Percentiles rank a stretch among this genome's conserved stretches.
Conservation (phyloP, 768 basidiomycete genomes). For the Psilocybe azurescens region DNA sequence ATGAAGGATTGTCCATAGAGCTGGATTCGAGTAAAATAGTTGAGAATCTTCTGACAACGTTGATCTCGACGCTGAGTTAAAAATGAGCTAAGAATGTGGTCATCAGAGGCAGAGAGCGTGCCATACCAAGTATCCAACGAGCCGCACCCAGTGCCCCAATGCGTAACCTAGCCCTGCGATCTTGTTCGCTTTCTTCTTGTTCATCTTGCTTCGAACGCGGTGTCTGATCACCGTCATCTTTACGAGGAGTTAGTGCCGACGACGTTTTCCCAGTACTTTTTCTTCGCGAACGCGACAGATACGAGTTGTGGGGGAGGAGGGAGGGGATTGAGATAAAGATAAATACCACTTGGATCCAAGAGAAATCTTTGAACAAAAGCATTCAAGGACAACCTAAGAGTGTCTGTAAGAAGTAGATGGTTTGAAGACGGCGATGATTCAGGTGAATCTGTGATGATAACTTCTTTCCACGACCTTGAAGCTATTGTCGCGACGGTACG, state of each 20-base stretch:
- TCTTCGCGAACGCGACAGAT: constrained; percentile 34
- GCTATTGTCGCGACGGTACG: constrained; percentile 58
- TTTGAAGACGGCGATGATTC: constrained; percentile 4
- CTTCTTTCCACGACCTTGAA: constrained; percentile 56
- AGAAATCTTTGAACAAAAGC: constrained; percentile 59
- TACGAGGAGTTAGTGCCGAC: constrained; percentile 22
- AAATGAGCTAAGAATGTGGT: not conserved
- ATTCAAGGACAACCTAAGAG: constrained; percentile 42
- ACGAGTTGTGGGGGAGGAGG: constrained; percentile 44
- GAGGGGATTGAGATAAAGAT: constrained; percentile 66
- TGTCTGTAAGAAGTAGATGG: constrained; percentile 36
- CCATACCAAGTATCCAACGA: constrained; percentile 65
- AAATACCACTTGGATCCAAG: constrained; percentile 66
- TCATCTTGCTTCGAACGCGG: constrained; percentile 55
- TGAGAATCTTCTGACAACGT: constrained; percentile 35
- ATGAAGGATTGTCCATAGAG: constrained; percentile 65
- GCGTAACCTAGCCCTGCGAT: constrained; percentile 71
- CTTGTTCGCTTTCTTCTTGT: constrained; percentile 71
- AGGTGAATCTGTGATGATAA: constrained; percentile 24
- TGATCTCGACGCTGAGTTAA: constrained; percentile 22
- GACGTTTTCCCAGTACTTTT: constrained; percentile 26
- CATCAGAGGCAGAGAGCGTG: constrained; percentile 6
- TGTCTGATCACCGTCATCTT: constrained; percentile 39
- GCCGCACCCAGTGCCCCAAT: constrained; percentile 71
- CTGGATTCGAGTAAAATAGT: constrained; percentile 52